Evolutionary conservation across 2,329 filamentous ascomycete species (phyloP).

Genomic region (Hawksworthiomyces lignivorus): DNA sequence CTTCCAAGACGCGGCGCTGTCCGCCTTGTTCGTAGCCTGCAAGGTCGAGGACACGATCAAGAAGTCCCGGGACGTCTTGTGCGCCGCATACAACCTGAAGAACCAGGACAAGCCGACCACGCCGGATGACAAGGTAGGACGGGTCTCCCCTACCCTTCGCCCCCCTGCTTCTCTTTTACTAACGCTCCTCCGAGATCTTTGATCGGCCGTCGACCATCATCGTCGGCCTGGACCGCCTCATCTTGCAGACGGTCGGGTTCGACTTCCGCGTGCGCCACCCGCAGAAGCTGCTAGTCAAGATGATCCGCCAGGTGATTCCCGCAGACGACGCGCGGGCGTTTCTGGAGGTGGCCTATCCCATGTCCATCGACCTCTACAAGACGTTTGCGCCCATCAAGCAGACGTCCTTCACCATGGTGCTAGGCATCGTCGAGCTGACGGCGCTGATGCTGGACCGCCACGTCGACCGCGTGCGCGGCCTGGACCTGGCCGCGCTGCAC

Average conservation of each 20-base stretch:
- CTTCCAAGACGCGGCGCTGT: conserved; percentile 77
- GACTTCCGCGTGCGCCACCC: conserved; percentile 88
- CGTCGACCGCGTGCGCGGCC: conserved; percentile 38
- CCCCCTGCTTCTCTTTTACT: not conserved
- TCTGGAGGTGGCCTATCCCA: conserved; percentile 64
- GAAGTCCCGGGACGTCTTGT: conserved; percentile 88
- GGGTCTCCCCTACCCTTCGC: too few relatives aligned
- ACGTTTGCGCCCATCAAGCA: conserved; percentile 92
- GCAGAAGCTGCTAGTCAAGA: conserved; percentile 76
- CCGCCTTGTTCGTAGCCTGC: conserved; percentile 84
- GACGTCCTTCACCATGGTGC: conserved; percentile 73
- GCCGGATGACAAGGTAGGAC: conserved; percentile 72
- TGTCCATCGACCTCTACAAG: conserved; percentile 84
- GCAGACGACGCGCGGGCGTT: conserved; percentile 46
- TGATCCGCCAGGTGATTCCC: conserved; percentile 52
- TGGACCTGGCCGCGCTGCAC: conserved; percentile 34
- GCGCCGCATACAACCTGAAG: conserved; percentile 82
- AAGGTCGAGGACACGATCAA: conserved; percentile 98
- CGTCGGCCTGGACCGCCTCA: conserved; percentile 82
- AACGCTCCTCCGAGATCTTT: conserved; percentile 54
- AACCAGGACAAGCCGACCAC: conserved; percentile 58
- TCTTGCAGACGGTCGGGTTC: conserved; percentile 87
- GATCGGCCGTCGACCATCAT: conserved; percentile 72
- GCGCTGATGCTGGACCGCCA: conserved; percentile 56
- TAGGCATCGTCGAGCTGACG: conserved; percentile 75